phyloP scores from a whole-genome alignment of 805 yeast species.

The Saccharomycopsis fermentans region DNA sequence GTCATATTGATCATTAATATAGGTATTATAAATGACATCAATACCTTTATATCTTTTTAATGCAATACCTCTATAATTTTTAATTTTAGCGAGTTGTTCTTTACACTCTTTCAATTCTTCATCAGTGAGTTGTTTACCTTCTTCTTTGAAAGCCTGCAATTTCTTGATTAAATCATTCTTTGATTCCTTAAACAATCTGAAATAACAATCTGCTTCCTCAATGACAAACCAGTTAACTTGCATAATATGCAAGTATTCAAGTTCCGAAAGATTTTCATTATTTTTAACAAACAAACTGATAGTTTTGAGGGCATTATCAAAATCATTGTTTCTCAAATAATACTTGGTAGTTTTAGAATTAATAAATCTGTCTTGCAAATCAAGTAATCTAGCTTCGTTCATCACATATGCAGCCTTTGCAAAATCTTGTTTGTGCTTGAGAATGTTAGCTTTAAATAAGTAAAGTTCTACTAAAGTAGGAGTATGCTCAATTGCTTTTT shows the following conservation, averaged over 20 bases:
- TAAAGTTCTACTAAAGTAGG: slow-evolving; percentile 82
- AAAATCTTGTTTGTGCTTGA: slow-evolving; percentile 59
- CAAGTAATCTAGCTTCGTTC: slow-evolving; percentile 63
- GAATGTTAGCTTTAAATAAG: slow-evolving; percentile 68
- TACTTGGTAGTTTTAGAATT: slow-evolving; percentile 85
- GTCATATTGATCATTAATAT: slow-evolving; percentile 78
- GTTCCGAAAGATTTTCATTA: slow-evolving; percentile 72
- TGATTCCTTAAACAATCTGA: slow-evolving; percentile 40
- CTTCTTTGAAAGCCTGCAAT: neutral
- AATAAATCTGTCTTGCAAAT: slow-evolving; percentile 84
- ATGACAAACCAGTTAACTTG: slow-evolving; percentile 85
- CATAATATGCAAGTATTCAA: slow-evolving; percentile 76
- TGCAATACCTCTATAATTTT: slow-evolving; percentile 55
- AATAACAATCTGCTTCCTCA: slow-evolving; percentile 78
- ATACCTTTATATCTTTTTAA: slow-evolving; percentile 68
- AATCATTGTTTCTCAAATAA: slow-evolving; percentile 59
- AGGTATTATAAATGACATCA: slow-evolving; percentile 56
- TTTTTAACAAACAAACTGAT: slow-evolving; percentile 79
- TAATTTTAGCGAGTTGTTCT: slow-evolving; percentile 34
- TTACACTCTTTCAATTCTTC: slow-evolving; percentile 27
- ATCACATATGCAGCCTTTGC: slow-evolving; percentile 53
- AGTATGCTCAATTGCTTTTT: slow-evolving; percentile 56
- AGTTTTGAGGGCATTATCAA: slow-evolving; percentile 63
- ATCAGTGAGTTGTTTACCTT: slow-evolving; percentile 20
- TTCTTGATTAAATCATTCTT: slow-evolving; percentile 19